Evolutionary conservation across 345 rosid genomes (phyloP), one percentile per base, ranked within the genome.

Genomic region (Linum trigynum): DNA sequence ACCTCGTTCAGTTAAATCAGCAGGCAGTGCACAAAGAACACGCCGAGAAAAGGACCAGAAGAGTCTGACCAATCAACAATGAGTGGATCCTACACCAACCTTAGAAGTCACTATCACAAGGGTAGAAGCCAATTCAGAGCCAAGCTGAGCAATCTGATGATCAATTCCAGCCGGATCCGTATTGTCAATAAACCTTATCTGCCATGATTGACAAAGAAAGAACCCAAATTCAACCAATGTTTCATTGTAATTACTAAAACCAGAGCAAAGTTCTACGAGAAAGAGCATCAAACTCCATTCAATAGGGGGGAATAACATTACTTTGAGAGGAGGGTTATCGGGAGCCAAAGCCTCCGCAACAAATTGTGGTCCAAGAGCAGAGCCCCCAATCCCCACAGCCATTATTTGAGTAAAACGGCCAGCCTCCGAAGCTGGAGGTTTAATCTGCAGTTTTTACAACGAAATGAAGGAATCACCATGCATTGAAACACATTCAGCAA

Each of bases 271-370:
- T 23, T 23, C 32, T 23, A 23, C 32, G 32, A 23, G 32, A 23
- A 23, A 23, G 32, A 23, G 32, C 32, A 23, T 23, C 32, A 23
- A 23, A 23, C 32, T 23, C 32, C 32, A 23, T 23, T 23, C 32
- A 23, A 23, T 23, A 23, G 32, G 1, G 32, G 32, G 32, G 56
- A 8, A 8, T 16, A 32, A 14, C 5, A 32, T 72, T 78, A 90
- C 97, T 94, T 88, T 86, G 38, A 94, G 83, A 6, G 95, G 96
- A 80, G 99, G 99, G 80, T 90, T 88, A 75, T 94, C 97, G 37
- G 97, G 97, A 56, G 97, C 97, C 75, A 94, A 76, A 57, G 99
- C 99, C 80, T 94, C 97, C 0, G 99, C 97, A 15, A 94, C 95
- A 67, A 94, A 94, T 63, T 94, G 97, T 11, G 99, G 99, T 65